These are phyloP conservation scores for Suillus decipiens DNA, from an alignment of 768 basidiomycete genomes.

Conservation along the genomic window DNA sequence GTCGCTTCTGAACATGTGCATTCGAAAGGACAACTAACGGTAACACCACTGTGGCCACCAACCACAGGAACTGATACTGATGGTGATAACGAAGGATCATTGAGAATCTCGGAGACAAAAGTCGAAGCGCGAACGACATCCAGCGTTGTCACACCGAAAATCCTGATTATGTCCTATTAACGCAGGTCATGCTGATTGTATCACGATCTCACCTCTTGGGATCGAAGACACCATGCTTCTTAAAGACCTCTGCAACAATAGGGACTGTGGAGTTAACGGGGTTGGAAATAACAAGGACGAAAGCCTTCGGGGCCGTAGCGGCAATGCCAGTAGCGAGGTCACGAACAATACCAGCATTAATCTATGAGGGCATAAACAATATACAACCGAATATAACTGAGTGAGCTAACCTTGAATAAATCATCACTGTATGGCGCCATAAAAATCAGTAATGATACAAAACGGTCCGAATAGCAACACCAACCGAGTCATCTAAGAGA, in stretches of 20 bases:
- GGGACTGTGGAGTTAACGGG: slow-evolving; percentile 99
- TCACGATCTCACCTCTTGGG: slow-evolving; percentile 70
- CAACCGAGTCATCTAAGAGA: slow-evolving; percentile 51
- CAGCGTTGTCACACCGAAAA: slow-evolving; percentile 97
- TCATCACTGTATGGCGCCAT: slow-evolving; percentile 65
- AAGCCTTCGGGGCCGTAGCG: slow-evolving; percentile 80
- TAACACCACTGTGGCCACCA: slow-evolving; percentile 93
- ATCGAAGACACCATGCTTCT: slow-evolving; percentile 88
- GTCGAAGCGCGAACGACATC: slow-evolving; percentile 98
- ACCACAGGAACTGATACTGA: slow-evolving; percentile 84
- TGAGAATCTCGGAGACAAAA: slow-evolving; percentile 82
- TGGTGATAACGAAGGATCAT: slow-evolving; percentile 59
- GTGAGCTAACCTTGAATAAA: slow-evolving; percentile 78
- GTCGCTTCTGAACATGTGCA: slow-evolving; percentile 12
- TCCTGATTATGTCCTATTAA: slow-evolving; percentile 41
- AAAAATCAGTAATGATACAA: slow-evolving; percentile 14
- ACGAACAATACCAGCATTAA: slow-evolving; percentile 96
- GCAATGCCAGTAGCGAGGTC: slow-evolving; percentile 93
- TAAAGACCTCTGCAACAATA: slow-evolving; percentile 93
- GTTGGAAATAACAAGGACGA: slow-evolving; percentile 96
- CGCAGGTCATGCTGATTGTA: not conserved
- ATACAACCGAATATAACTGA: not conserved
- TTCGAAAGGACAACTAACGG: slow-evolving; percentile 45
- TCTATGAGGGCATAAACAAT: slow-evolving; percentile 46
- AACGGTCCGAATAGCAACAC: slow-evolving; percentile 15